Evolutionary conservation across 2,329 filamentous ascomycete genomes (phyloP).

Genomic region (Pseudodiploospora longispora): DNA sequence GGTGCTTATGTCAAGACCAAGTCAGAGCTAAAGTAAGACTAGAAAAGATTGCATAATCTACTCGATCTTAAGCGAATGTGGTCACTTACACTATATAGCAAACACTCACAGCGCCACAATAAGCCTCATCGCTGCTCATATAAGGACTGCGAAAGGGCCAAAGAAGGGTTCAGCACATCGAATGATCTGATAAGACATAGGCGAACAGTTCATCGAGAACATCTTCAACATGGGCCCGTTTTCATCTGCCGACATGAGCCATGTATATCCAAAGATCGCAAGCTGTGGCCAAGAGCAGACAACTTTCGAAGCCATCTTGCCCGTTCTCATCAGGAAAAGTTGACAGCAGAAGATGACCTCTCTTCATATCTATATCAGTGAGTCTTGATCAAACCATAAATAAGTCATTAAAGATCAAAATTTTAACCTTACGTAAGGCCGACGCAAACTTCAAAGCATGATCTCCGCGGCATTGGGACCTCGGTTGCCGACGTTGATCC

Average conservation of each 20-base stretch:
- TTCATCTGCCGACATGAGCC: slow-evolving; percentile 18
- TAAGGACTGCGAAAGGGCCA: slow-evolving; percentile 43
- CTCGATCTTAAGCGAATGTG: background rate
- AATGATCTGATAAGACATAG: slow-evolving; percentile 80
- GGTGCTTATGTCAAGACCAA: slow-evolving; percentile 36
- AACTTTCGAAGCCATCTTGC: slow-evolving; percentile 78
- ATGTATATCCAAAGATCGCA: slow-evolving; percentile 31
- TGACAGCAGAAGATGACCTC: slow-evolving; percentile 31
- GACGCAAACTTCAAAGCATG: background rate
- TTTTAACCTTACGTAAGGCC: background rate
- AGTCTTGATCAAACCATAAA: background rate
- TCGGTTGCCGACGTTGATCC: slow-evolving; percentile 15
- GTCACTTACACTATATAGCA: slow-evolving; percentile 42
- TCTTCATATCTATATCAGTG: slow-evolving; percentile 22
- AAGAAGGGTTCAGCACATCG: slow-evolving; percentile 61
- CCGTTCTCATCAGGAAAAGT: slow-evolving; percentile 50
- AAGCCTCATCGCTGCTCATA: slow-evolving; percentile 58
- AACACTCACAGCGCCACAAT: slow-evolving; percentile 63
- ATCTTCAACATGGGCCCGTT: slow-evolving; percentile 15
- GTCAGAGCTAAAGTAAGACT: slow-evolving; percentile 47
- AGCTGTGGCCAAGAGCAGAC: slow-evolving; percentile 73
- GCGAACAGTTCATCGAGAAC: slow-evolving; percentile 59
- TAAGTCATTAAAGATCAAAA: background rate
- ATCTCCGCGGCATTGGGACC: slow-evolving; percentile 15
- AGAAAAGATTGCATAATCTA: background rate